Percentiles rank a stretch among this genome's conserved stretches.
Conservation (phyloP, 352 stramenopile genomes). For the Phytophthora niederhauseri region DNA sequence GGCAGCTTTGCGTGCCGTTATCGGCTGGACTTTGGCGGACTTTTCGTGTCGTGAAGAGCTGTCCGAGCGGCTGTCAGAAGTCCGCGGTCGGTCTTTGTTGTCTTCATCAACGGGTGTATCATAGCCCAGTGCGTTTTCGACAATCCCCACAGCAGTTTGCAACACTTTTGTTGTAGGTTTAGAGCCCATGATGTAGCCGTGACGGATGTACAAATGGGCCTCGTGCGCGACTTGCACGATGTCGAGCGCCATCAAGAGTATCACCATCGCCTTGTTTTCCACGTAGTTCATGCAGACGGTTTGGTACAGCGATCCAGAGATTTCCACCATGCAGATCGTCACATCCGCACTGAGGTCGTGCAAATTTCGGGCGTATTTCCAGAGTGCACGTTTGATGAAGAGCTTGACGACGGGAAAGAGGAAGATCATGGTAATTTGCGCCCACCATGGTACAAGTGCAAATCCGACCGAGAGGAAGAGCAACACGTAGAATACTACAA, state of each 20-base stretch:
- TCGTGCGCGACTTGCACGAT: slow-evolving; percentile 19
- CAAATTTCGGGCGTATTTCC: slow-evolving; percentile 24
- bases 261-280: slow-evolving; percentile 6
- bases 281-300: slow-evolving; percentile 35
- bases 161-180: slow-evolving; percentile 3
- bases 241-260: slow-evolving; percentile 21
- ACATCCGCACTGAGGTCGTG: slow-evolving; percentile 33
- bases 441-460: slow-evolving; percentile 6
- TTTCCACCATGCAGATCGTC: slow-evolving; percentile 35
- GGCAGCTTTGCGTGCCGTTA: neutral
- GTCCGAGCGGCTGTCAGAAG: neutral
- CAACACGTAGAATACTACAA: slow-evolving; percentile 24
- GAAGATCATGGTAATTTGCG: slow-evolving; percentile 24
- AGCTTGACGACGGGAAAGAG: slow-evolving; percentile 27
- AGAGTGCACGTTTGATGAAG: slow-evolving; percentile 27
- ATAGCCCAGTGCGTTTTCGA: neutral
- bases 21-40: neutral
- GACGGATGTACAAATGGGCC: slow-evolving; percentile 11
- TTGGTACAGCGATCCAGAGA: slow-evolving; percentile 35
- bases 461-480: slow-evolving; percentile 23
- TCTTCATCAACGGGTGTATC: neutral
- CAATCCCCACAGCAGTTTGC: slow-evolving; percentile 7
- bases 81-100: neutral
- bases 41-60: neutral
- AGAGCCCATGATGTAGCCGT: slow-evolving; percentile 10